phyloP scores from a whole-genome alignment of 495 filamentous ascomycete species.

The Recurvomyces mirabilis region DNA sequence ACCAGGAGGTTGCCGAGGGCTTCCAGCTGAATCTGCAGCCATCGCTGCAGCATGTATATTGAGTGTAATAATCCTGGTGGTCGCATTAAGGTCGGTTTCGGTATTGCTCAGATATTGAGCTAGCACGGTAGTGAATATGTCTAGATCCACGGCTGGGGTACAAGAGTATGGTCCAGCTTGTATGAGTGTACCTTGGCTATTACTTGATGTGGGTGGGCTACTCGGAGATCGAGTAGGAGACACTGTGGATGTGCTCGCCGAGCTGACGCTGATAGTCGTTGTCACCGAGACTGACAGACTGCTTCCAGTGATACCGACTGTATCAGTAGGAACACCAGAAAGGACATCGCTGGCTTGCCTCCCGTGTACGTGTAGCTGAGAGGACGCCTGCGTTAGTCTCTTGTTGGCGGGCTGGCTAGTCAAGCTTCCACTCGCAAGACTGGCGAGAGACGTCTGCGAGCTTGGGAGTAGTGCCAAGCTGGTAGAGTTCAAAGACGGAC shows the following conservation, averaged over 20 bases:
- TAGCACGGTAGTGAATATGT: slow-evolving; percentile 38
- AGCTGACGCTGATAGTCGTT: background rate
- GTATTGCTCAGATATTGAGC: slow-evolving; percentile 39
- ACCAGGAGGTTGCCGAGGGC: slow-evolving; percentile 24
- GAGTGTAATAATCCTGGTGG: slow-evolving; percentile 38
- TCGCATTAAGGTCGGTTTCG: slow-evolving; percentile 36
- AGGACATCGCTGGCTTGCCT: background rate
- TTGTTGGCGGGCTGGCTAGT: no score
- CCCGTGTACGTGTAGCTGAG: background rate
- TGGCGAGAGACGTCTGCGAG: background rate
- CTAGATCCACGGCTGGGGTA: slow-evolving; percentile 38
- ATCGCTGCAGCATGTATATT: slow-evolving; percentile 50
- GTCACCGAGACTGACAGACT: background rate
- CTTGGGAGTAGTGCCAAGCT: background rate
- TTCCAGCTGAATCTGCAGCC: slow-evolving; percentile 29
- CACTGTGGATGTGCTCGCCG: background rate
- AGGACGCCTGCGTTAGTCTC: background rate
- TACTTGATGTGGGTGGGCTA: background rate
- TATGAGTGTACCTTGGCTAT: background rate
- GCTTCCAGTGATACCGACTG: background rate
- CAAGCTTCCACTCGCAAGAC: slow-evolving; percentile 13
- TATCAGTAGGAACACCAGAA: background rate
- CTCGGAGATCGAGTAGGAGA: background rate
- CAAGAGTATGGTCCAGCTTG: slow-evolving; percentile 48
- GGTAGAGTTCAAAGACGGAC: slow-evolving; percentile 10